Percentiles rank a stretch among this genome's conserved stretches.
phyloP scores from a whole-genome alignment of 179 eudicot species.

The Nepenthes alata region DNA sequence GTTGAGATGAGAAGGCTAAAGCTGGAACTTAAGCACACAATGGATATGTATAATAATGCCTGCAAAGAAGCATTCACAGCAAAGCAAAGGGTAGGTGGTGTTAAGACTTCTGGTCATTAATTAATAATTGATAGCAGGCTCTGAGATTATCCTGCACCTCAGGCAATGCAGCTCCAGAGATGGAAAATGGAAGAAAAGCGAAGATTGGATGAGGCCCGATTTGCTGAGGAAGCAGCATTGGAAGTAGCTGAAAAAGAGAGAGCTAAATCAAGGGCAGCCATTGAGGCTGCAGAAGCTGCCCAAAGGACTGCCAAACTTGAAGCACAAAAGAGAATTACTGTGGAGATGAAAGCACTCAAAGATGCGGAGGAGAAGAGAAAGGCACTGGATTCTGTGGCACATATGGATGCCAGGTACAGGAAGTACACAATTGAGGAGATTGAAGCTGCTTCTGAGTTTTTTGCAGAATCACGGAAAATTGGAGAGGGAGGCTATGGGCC shows the following conservation, averaged over 20 bases:
- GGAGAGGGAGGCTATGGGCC: conserved; percentile 14
- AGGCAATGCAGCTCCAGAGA: conserved; percentile 4
- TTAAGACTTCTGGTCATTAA: neutral
- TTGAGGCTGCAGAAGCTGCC: conserved; percentile 9
- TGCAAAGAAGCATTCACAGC: conserved; percentile 6
- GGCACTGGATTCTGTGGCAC: neutral
- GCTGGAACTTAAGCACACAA: conserved; percentile 10
- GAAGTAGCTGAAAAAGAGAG: conserved; percentile 3
- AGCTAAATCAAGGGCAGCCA: neutral
- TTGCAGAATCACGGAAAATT: conserved; percentile 1
- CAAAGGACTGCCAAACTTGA: conserved; percentile 6
- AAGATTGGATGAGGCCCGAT: conserved; percentile 1
- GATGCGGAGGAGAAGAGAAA: conserved; percentile 3
- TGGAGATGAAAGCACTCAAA: conserved; percentile 3
- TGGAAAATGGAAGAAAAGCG: conserved; percentile 3
- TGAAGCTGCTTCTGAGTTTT: conserved; percentile 2
- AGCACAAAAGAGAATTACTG: conserved; percentile 1
- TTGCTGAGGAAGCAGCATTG: conserved; percentile 9
- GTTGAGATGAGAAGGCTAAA: conserved; percentile 9
- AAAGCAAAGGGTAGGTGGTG: conserved; percentile 2
- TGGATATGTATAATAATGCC: conserved; percentile 11
- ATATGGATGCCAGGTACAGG: neutral
- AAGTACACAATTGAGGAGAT: conserved; percentile 5
- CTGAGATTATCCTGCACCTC: neutral
- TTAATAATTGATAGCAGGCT: neutral